Conservation (phyloP, 1,139 yeast genomes). For the Meyerozyma carpophila region DNA sequence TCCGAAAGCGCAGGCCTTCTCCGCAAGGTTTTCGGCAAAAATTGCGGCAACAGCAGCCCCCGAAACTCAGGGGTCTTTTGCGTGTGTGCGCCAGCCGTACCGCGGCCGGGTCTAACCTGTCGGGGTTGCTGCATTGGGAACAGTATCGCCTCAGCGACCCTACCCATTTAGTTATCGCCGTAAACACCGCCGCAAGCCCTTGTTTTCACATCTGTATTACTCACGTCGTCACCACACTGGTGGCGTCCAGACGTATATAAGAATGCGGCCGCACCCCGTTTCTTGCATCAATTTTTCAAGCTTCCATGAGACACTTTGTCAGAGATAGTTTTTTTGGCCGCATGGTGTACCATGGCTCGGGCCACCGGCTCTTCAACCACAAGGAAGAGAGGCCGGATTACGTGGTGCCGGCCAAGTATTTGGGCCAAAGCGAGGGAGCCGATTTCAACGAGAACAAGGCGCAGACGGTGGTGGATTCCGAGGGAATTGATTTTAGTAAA, state of each 20-base stretch:
- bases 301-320: neutral
- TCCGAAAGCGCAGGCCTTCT: too few species aligned
- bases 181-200: neutral
- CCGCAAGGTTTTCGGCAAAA: too few species aligned
- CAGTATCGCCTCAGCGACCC: neutral
- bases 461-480: too few species aligned
- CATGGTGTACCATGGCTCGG: constrained; percentile 25
- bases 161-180: neutral
- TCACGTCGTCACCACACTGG: neutral
- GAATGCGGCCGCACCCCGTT: neutral
- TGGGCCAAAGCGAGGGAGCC: constrained; percentile 1
- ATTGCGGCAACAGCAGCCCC: too few species aligned
- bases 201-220: neutral
- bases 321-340: constrained; percentile 31
- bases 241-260: neutral
- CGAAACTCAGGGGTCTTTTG: neutral
- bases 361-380: constrained; percentile 22
- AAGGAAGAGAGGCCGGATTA: constrained; percentile 30
- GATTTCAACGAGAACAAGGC: neutral
- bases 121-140: neutral
- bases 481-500: too few species aligned
- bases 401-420: constrained; percentile 28
- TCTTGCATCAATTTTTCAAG: neutral
- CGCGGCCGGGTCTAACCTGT: neutral
- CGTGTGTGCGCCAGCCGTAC: neutral